Evolutionary conservation across 2,329 filamentous ascomycete species (phyloP).

Genomic region (Triangularia setosa): DNA sequence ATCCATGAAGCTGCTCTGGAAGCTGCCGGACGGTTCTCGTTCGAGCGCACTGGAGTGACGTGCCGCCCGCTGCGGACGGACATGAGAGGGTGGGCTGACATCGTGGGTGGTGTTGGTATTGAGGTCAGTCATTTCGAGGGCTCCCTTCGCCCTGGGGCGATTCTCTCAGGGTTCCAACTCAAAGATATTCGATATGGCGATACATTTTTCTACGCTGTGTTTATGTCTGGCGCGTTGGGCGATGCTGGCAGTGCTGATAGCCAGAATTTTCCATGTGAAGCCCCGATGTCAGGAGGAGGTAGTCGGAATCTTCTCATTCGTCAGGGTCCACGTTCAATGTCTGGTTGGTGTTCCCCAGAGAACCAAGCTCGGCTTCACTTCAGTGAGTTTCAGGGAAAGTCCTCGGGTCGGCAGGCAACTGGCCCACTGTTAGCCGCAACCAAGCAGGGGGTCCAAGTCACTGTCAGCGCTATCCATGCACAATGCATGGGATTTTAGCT

Average conservation of each 20-base stretch:
- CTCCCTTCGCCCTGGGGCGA: constrained; percentile 18
- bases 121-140: constrained; percentile 30
- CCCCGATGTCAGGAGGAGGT: constrained; percentile 12
- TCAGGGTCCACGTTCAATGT: neutral
- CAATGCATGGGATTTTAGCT: neutral
- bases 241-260: constrained; percentile 8
- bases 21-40: constrained; percentile 7
- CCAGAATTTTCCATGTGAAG: constrained; percentile 1
- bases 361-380: neutral
- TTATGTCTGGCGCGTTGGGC: neutral
- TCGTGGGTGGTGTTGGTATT: constrained; percentile 20
- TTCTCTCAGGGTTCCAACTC: constrained; percentile 11
- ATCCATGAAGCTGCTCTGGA: neutral
- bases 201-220: constrained; percentile 8
- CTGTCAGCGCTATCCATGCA: neutral
- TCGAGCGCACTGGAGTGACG: constrained; percentile 15
- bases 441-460: neutral
- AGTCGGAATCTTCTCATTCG: constrained; percentile 15
- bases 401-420: constrained; percentile 8
- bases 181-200: constrained; percentile 7
- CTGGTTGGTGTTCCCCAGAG: constrained; percentile 5
- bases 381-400: constrained; percentile 1
- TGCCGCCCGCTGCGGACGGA: constrained; percentile 21
- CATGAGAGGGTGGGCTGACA: constrained; percentile 27
- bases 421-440: constrained; percentile 20